Conservation (phyloP, 1,284 basidiomycete genomes). For the Moesziomyces aphidis region DNA sequence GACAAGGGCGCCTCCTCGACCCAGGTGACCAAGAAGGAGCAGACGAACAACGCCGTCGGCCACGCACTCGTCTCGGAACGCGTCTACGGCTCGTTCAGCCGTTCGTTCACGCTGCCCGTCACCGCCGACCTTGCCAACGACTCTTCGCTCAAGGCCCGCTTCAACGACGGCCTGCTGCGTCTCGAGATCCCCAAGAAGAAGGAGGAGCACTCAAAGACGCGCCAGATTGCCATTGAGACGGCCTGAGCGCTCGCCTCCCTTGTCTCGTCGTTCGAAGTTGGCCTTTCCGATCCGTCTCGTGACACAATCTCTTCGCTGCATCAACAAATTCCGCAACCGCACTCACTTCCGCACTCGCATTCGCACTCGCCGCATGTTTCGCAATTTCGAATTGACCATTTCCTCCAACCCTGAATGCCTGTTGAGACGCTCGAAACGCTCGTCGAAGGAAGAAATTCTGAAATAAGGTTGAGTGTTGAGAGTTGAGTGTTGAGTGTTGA, state of each 20-base stretch:
- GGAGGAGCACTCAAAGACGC: slow-evolving; percentile 49
- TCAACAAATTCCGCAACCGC: no score
- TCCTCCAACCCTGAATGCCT: background rate
- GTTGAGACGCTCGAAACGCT: no score
- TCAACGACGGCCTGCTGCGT: slow-evolving; percentile 52
- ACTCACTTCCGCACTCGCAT: background rate
- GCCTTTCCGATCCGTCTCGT: background rate
- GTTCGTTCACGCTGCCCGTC: slow-evolving; percentile 51
- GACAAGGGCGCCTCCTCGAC: slow-evolving; percentile 11
- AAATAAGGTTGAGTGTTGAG: no score
- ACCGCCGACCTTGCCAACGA: slow-evolving; percentile 43
- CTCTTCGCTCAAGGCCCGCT: slow-evolving; percentile 47
- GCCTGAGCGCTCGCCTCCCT: slow-evolving; percentile 9
- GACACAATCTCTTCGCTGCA: no score
- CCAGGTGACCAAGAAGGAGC: slow-evolving; percentile 39
- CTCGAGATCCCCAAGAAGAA: slow-evolving; percentile 55
- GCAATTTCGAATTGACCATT: background rate
- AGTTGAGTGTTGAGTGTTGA: no score
- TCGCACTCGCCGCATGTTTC: background rate
- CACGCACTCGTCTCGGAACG: slow-evolving; percentile 51
- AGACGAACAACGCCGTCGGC: slow-evolving; percentile 21
- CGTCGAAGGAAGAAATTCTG: no score
- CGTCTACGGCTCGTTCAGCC: slow-evolving; percentile 51
- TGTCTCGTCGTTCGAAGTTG: background rate
- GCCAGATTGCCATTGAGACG: slow-evolving; percentile 44